A percentile compares a stretch with the other conserved stretches of the same genome.
phyloP scores from a whole-genome alignment of 2,329 filamentous ascomycete species.

The Cordyceps fumosorosea region DNA sequence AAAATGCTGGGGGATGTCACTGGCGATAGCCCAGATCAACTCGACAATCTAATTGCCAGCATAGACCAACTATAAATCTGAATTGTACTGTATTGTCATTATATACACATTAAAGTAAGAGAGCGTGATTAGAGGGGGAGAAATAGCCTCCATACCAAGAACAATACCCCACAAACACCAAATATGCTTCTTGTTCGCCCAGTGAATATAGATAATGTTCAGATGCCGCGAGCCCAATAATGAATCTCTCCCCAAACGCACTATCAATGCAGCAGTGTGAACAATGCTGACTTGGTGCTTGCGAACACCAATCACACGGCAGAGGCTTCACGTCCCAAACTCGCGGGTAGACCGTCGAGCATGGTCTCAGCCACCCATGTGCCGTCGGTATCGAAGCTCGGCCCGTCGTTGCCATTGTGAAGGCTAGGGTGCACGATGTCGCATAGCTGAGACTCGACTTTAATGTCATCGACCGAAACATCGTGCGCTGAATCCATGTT shows the following conservation, averaged over 20 bases:
- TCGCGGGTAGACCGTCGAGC: not conserved
- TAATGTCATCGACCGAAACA: slow-evolving; percentile 16
- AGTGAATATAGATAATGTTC: not conserved
- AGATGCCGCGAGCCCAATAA: not conserved
- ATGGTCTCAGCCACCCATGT: slow-evolving; percentile 1
- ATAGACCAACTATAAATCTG: slow-evolving; percentile 51
- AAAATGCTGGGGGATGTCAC: slow-evolving; percentile 38
- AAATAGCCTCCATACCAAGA: slow-evolving; percentile 4
- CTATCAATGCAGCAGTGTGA: not conserved
- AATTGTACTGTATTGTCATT: slow-evolving; percentile 6
- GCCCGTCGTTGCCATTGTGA: not conserved
- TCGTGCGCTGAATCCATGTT: slow-evolving; percentile 12
- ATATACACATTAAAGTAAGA: slow-evolving; percentile 9
- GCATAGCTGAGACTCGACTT: slow-evolving; percentile 22
- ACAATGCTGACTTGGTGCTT: not conserved
- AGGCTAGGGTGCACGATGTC: slow-evolving; percentile 16
- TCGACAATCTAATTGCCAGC: slow-evolving; percentile 47
- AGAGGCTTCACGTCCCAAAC: not conserved
- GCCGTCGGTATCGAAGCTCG: not conserved
- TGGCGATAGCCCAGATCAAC: slow-evolving; percentile 30
- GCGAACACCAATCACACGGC: not conserved
- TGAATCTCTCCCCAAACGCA: not conserved
- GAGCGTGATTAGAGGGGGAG: not conserved
- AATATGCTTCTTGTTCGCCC: not conserved
- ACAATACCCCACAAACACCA: slow-evolving; percentile 5